Conservation (phyloP, 148 eudicot genomes). For the Rheum nobile region DNA sequence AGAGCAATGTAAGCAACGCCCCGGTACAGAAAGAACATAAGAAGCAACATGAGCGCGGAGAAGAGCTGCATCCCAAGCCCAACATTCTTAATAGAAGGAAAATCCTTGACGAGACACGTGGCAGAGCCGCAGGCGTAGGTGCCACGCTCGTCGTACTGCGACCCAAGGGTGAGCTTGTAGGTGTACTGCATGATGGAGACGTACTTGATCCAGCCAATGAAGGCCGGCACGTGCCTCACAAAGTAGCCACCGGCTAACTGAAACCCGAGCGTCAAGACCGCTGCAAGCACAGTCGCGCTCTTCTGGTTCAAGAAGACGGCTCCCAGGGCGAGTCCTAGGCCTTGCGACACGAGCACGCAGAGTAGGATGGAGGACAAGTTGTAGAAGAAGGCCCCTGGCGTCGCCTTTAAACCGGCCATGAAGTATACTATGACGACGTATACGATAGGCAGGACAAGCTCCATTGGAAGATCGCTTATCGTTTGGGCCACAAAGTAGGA, state of each 20-base stretch:
- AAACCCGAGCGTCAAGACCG: conserved; percentile 57
- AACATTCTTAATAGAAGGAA: conserved; percentile 35
- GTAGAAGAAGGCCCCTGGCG: conserved; percentile 23
- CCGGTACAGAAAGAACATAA: conserved; percentile 55
- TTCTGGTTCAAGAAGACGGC: conserved; percentile 66
- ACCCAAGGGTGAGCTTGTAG: conserved; percentile 43
- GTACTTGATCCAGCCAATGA: conserved; percentile 72
- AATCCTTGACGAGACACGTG: conserved; percentile 47
- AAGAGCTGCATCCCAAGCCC: conserved; percentile 32
- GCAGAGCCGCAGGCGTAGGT: conserved; percentile 33
- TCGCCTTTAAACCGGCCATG: conserved; percentile 61
- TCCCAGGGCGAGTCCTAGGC: conserved; percentile 85
- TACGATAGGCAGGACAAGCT: conserved; percentile 58
- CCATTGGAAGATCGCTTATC: conserved; percentile 64
- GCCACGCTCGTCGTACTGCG: conserved; percentile 44
- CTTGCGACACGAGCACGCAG: conserved; percentile 55
- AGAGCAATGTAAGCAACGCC: conserved; percentile 68
- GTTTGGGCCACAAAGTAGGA: conserved; percentile 54
- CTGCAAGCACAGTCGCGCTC: conserved; percentile 48
- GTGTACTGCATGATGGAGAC: conserved; percentile 36
- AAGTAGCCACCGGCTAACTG: conserved; percentile 60
- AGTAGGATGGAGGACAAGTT: conserved; percentile 37
- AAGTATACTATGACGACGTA: conserved; percentile 51
- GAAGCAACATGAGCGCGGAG: conserved; percentile 30
- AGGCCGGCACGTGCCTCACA: conserved; percentile 58